Evolutionary conservation across 441 rosid species (phyloP), one percentile per base, ranked within the genome.

Genomic region (Hypseocharis bilobata): DNA sequence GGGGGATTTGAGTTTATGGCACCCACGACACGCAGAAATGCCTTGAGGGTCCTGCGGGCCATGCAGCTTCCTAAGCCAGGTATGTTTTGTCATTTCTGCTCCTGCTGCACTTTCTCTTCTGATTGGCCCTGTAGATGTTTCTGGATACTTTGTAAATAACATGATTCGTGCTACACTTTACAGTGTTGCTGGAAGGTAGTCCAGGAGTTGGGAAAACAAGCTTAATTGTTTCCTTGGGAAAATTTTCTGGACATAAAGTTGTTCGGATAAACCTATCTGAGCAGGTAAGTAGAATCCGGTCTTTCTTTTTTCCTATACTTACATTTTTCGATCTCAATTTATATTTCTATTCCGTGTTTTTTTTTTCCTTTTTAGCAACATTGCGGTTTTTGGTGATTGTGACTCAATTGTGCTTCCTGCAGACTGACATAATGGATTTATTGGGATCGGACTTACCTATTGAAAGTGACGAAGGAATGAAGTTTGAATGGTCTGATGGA

Each of bases 191-290:
- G 78, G 99, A 94, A 84, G 99, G 99, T 70, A 91, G 98, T 77
- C 99, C 99, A 5, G 99, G 99, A 70, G 99, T 94, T 76, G 99
- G 99, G 68, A 94, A 94, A 81, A 94, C 99, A 66, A 94, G 98
- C 80, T 80, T 94, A 68, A 77, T 94, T 75, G 77, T 82, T 68
- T 96, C 99, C 52, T 74, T 94, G 83, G 96, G 98, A 54, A 89
- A 85, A 76, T 86, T 80, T 83, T 94, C 98, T 61, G 99, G 98
- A 63, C 98, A 94, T 74, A 88, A 82, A 78, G 99, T 94, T 70
- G 91, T 94, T 51, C 92, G 99, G 72, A 89, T 94, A 75, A 94
- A 94, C 77, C 82, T 94, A 74, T 94, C 98, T 54, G 99, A 94
- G 84, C 99, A 91, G 98, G 98, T 91, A 20, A 42, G 80, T 72